A percentile compares a stretch with the other conserved stretches of the same genome.
Conservation (phyloP, 305 asterid species). For the Fraxinus latifolia region DNA sequence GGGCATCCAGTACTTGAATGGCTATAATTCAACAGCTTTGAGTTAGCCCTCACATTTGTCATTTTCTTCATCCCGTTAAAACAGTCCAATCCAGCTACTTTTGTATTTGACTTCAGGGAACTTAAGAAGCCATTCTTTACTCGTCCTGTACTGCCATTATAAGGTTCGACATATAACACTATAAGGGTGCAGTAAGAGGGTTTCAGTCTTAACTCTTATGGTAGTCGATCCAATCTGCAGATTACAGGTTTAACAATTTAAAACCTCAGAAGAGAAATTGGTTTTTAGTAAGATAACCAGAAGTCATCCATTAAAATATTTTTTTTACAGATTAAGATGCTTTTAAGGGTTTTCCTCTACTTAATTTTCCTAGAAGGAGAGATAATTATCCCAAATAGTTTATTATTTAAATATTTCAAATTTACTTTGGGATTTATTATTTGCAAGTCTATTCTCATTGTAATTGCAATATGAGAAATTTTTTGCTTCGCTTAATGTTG, state of each 20-base stretch:
- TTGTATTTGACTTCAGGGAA: background rate
- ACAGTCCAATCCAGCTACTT: background rate
- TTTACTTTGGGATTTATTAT: background rate
- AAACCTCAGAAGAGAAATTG: background rate
- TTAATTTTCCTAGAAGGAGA: background rate
- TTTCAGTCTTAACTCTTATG: background rate
- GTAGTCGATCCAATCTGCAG: background rate
- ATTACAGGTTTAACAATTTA: background rate
- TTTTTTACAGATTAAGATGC: background rate
- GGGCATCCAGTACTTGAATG: background rate
- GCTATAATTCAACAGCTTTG: background rate
- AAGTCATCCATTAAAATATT: background rate
- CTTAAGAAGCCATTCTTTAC: background rate
- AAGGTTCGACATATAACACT: background rate
- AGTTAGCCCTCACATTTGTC: background rate
- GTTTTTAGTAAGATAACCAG: background rate
- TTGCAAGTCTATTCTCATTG: background rate
- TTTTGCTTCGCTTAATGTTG: background rate
- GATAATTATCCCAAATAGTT: background rate
- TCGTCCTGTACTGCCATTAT: conserved; percentile 7
- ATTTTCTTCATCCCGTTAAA: background rate
- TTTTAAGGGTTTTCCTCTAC: background rate
- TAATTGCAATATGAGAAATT: background rate
- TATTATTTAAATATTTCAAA: background rate
- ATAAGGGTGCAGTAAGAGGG: conserved; percentile 4